These are phyloP conservation scores for Lagenidium giganteum DNA, from an alignment of 352 stramenopile genomes.

Conservation along the genomic window DNA sequence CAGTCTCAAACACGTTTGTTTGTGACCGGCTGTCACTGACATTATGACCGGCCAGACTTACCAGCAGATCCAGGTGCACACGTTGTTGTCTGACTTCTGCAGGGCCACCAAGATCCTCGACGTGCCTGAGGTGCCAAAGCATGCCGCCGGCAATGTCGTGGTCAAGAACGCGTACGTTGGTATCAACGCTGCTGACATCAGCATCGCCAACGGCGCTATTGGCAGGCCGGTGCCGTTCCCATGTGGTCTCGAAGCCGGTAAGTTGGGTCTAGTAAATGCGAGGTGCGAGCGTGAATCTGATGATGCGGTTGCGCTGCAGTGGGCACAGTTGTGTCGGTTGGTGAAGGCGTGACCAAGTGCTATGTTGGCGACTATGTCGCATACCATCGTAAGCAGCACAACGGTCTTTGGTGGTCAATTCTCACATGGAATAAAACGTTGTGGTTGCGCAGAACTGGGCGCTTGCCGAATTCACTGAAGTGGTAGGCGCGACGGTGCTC, in stretches of 20 bases:
- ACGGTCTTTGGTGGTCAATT: too few species aligned
- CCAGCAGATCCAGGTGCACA: too few species aligned
- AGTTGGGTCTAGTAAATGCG: too few species aligned
- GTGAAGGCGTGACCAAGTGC: constrained; percentile 17
- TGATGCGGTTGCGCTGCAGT: constrained; percentile 20
- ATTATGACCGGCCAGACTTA: too few species aligned
- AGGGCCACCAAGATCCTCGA: constrained; percentile 20
- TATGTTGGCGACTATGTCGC: constrained; percentile 23
- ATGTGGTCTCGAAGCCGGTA: constrained; percentile 20
- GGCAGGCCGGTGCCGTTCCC: constrained; percentile 14
- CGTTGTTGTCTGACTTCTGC: constrained; percentile 27
- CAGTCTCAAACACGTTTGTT: too few species aligned
- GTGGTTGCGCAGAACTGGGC: too few species aligned
- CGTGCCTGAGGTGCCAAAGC: constrained; percentile 4
- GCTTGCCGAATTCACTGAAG: neutral
- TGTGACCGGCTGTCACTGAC: too few species aligned
- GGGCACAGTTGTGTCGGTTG: constrained; percentile 23
- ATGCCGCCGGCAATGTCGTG: constrained; percentile 11
- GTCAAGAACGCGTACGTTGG: constrained; percentile 25
- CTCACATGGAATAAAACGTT: too few species aligned
- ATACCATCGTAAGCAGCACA: too few species aligned
- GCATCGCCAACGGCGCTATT: constrained; percentile 16
- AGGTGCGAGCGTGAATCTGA: too few species aligned
- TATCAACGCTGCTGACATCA: constrained; percentile 32
- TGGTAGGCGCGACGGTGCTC: neutral